Evolutionary conservation across 1,139 yeast species (phyloP).

Genomic region (Pichia sp.): DNA sequence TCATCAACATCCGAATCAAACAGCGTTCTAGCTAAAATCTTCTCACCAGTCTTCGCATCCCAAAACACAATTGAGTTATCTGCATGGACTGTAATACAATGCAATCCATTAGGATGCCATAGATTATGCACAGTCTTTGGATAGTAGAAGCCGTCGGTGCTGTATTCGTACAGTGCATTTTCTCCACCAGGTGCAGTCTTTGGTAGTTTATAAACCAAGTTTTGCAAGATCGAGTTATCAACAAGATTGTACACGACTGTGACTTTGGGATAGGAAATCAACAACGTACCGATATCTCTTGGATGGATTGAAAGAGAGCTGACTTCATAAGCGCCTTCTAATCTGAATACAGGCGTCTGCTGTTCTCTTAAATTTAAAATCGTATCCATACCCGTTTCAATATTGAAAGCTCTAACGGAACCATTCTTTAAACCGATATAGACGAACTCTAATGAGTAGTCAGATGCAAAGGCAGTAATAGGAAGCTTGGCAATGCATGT

Average conservation of each 20-base stretch:
- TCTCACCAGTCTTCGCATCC: constrained; percentile 79
- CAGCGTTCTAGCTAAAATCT: constrained; percentile 72
- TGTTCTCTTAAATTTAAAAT: constrained; percentile 70
- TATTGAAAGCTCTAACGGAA: constrained; percentile 68
- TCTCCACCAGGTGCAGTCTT: constrained; percentile 67
- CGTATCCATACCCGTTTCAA: constrained; percentile 71
- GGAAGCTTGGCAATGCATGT: constrained; percentile 59
- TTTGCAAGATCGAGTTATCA: constrained; percentile 53
- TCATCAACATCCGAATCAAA: constrained; percentile 63
- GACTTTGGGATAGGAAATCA: constrained; percentile 69
- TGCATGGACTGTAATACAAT: constrained; percentile 70
- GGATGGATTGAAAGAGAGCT: constrained; percentile 78
- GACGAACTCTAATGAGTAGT: constrained; percentile 88
- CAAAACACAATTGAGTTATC: constrained; percentile 89
- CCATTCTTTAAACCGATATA: constrained; percentile 83
- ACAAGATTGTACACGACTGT: constrained; percentile 71
- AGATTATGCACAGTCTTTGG: constrained; percentile 59
- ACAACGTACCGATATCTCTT: constrained; percentile 75
- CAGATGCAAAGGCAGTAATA: constrained; percentile 68
- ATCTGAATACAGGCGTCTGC: constrained; percentile 56
- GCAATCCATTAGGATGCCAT: constrained; percentile 94
- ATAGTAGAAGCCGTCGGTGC: constrained; percentile 32
- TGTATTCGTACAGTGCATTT: constrained; percentile 41
- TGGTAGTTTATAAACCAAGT: constrained; percentile 58
- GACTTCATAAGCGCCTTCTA: constrained; percentile 58